These are phyloP conservation scores for Mytilinidion resinicola DNA, from an alignment of 495 filamentous ascomycete species.

Conservation along the genomic window DNA sequence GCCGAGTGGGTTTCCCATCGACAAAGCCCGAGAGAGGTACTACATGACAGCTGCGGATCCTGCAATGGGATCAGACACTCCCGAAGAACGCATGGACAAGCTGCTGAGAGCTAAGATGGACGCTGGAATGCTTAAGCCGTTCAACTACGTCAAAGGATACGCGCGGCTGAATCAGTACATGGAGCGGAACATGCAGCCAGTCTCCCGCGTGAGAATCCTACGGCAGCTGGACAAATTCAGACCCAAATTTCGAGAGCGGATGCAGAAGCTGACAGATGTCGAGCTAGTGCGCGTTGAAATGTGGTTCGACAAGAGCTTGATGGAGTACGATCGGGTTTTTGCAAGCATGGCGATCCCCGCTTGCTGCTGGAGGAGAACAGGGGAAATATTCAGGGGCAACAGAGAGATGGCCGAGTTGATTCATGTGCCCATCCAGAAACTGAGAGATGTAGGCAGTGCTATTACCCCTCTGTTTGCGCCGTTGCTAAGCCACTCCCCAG, in stretches of 20 bases:
- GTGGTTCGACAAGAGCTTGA: slow-evolving; percentile 92
- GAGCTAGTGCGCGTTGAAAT: slow-evolving; percentile 92
- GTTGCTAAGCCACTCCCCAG: slow-evolving; percentile 40
- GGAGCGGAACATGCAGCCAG: slow-evolving; percentile 72
- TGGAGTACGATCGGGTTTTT: slow-evolving; percentile 98
- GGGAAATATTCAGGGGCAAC: slow-evolving; percentile 96
- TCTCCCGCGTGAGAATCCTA: slow-evolving; percentile 79
- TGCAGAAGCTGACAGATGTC: slow-evolving; percentile 83
- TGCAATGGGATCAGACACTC: slow-evolving; percentile 71
- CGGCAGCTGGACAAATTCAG: slow-evolving; percentile 86
- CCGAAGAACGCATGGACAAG: slow-evolving; percentile 92
- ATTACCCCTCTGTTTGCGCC: slow-evolving; percentile 9
- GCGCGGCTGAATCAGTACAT: slow-evolving; percentile 82
- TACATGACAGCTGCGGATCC: slow-evolving; percentile 97
- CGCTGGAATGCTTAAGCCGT: slow-evolving; percentile 87
- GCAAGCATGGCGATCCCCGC: slow-evolving; percentile 98
- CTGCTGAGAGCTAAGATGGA: slow-evolving; percentile 92
- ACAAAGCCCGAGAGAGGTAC: slow-evolving; percentile 83
- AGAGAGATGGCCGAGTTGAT: slow-evolving; percentile 98
- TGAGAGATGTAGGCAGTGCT: slow-evolving; percentile 68
- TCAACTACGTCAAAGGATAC: slow-evolving; percentile 97
- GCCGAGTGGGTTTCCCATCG: slow-evolving; percentile 53
- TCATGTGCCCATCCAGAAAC: slow-evolving; percentile 79
- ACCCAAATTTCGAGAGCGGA: slow-evolving; percentile 91
- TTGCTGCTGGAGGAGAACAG: slow-evolving; percentile 94